Evolutionary conservation across 2,329 filamentous ascomycete species (phyloP), one percentile per base, ranked within the genome.

Genomic region (Penicillium italicum): DNA sequence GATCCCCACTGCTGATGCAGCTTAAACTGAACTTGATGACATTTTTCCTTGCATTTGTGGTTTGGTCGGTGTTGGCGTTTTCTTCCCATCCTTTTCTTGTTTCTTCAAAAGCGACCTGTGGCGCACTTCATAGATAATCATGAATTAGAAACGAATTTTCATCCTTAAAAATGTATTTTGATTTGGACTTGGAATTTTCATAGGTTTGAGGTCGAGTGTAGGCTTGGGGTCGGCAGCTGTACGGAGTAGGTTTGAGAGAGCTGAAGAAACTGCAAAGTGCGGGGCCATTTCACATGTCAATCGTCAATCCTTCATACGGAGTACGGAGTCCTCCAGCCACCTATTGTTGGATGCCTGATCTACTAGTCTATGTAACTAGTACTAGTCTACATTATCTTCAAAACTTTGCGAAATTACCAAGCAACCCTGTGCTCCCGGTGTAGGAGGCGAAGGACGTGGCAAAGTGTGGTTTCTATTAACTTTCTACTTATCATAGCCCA

Each of bases 1-100:
- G 42, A 84, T 90, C 53, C 85, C 87, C 60, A 92, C 86, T 66
- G 92, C 92, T 57, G 91, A 91, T 75, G 91, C 91, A 61, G 91
- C 91, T 68, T 74, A 59, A 71, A 45, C 52, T 34, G 34, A 60
- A 31, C 14, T 31, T 50, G 31, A 54, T 50, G 53, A 62, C 43
- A 56, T 61, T 44, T 56, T 52, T 50, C 43, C 56, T 66, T 69
- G 64, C 63, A 67, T 69, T 55, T 57, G 55, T 61, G 64, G 64
- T 62, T 62, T 24, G 43, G 18, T 59, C 42, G 61, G 57, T 56
- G 57, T 59, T 49, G 56, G 54, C 54, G 47, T 66, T 52, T 55
- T 55, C 22, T 40, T 53, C 36, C 43, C 33, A 37, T 53, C 49
- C 46, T 56, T 46, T 45, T 54, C 45, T 42, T 56, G 30, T 51